Percentiles rank a stretch among this genome's conserved stretches.
Conservation (phyloP, 805 yeast genomes). For the Komagataella populi region DNA sequence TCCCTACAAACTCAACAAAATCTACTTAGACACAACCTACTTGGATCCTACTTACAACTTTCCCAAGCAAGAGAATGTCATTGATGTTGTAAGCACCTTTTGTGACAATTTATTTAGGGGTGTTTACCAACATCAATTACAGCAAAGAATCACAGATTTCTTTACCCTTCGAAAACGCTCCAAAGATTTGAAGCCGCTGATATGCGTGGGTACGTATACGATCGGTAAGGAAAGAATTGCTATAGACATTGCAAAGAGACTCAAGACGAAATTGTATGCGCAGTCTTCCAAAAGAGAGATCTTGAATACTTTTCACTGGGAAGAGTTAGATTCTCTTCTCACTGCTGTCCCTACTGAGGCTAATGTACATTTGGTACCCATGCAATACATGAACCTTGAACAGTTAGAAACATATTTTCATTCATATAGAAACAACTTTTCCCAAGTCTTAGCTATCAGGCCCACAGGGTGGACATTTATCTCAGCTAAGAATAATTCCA, state of each 20-base stretch:
- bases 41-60: constrained; percentile 61
- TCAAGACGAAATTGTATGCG: constrained; percentile 43
- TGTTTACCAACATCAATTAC: constrained; percentile 12
- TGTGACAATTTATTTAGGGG: constrained; percentile 23
- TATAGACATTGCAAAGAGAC: constrained; percentile 36
- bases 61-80: constrained; percentile 64
- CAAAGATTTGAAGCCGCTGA: constrained; percentile 15
- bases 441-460: constrained; percentile 53
- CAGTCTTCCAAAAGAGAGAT: constrained; percentile 32
- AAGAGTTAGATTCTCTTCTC: constrained; percentile 23
- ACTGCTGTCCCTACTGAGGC: constrained; percentile 30
- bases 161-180: constrained; percentile 6
- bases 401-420: constrained; percentile 36
- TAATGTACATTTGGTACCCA: constrained; percentile 61
- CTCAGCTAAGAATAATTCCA: constrained; percentile 7
- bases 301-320: constrained; percentile 28
- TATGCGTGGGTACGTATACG: constrained; percentile 76
- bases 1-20: constrained; percentile 29
- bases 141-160: constrained; percentile 24
- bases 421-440: constrained; percentile 30
- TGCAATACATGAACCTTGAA: constrained; percentile 37
- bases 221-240: constrained; percentile 91
- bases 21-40: constrained; percentile 88
- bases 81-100: constrained; percentile 44
- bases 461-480: constrained; percentile 90